Evolutionary conservation across 169 alveolate species (phyloP).

Genomic region (Miamiensis avidus): DNA sequence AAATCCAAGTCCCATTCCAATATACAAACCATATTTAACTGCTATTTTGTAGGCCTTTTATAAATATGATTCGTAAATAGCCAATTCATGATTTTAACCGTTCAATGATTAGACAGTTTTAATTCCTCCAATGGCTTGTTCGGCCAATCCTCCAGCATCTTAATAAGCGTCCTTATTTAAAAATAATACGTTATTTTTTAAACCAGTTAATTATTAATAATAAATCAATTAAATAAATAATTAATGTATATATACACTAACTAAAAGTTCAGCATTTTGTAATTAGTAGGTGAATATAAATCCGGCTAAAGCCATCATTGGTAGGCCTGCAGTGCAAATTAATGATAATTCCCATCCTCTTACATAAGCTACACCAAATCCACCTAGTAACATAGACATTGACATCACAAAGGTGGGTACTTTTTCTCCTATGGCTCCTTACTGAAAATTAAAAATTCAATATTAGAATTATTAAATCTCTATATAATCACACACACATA

Average conservation of each 20-base stretch:
- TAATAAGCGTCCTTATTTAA: conserved; percentile 30
- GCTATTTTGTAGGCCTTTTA: conserved; percentile 17
- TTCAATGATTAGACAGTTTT: conserved; percentile 31
- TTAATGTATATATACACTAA: too few relatives aligned
- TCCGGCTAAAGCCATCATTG: conserved; percentile 3
- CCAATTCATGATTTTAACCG: conserved; percentile 27
- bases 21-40: conserved; percentile 18
- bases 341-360: conserved; percentile 42
- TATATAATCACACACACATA: too few relatives aligned
- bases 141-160: conserved; percentile 35
- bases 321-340: conserved; percentile 26
- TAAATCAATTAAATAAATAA: too few relatives aligned
- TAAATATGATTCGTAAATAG: conserved; percentile 2
- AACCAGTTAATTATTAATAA: too few relatives aligned
- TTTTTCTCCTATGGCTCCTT: conserved; percentile 62
- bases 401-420: conserved; percentile 42
- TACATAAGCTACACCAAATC: conserved; percentile 16
- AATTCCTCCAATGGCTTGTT: conserved; percentile 21
- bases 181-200: too few relatives aligned
- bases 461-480: too few relatives aligned
- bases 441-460: background rate
- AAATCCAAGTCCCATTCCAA: conserved; percentile 31
- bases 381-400: conserved; percentile 5
- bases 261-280: background rate
- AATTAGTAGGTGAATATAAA: conserved; percentile 4